Evolutionary conservation across 345 rosid species (phyloP).

Genomic region (Corchorus olitorius): DNA sequence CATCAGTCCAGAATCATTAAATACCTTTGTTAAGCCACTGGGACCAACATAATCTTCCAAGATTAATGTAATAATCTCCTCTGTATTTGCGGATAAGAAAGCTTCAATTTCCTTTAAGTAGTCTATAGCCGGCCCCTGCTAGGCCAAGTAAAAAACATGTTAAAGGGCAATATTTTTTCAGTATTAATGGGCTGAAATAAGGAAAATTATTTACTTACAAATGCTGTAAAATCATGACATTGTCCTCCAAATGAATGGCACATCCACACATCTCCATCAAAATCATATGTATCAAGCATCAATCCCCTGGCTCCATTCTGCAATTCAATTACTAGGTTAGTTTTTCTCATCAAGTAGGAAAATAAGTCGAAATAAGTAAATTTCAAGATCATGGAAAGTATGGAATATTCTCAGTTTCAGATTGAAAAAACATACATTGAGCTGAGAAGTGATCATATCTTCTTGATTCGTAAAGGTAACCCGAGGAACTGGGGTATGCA

Average conservation of each 20-base stretch:
- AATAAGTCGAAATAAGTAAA: neutral
- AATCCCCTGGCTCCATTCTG: constrained; percentile 72
- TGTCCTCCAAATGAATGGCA: constrained; percentile 67
- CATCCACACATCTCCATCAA: constrained; percentile 63
- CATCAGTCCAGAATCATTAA: constrained; percentile 60
- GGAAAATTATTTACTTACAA: constrained; percentile 37
- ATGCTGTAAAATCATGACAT: constrained; percentile 63
- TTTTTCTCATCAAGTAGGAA: neutral
- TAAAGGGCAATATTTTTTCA: neutral
- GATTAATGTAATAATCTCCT: constrained; percentile 59
- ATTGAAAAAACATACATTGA: constrained; percentile 41
- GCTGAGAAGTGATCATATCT: constrained; percentile 54
- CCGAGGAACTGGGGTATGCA: constrained; percentile 53
- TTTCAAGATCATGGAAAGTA: neutral
- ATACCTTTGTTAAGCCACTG: constrained; percentile 58
- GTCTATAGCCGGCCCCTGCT: constrained; percentile 63
- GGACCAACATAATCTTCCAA: constrained; percentile 72
- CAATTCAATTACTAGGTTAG: neutral
- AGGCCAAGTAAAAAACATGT: neutral
- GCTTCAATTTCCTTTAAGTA: constrained; percentile 60
- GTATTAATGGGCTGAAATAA: neutral
- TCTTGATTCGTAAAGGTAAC: constrained; percentile 62
- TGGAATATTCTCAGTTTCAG: neutral
- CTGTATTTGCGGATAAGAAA: constrained; percentile 56
- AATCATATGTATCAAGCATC: constrained; percentile 76